Evolutionary conservation across 1,284 basidiomycete species (phyloP), one percentile per base, ranked within the genome.

Genomic region (Ganoderma boninense): DNA sequence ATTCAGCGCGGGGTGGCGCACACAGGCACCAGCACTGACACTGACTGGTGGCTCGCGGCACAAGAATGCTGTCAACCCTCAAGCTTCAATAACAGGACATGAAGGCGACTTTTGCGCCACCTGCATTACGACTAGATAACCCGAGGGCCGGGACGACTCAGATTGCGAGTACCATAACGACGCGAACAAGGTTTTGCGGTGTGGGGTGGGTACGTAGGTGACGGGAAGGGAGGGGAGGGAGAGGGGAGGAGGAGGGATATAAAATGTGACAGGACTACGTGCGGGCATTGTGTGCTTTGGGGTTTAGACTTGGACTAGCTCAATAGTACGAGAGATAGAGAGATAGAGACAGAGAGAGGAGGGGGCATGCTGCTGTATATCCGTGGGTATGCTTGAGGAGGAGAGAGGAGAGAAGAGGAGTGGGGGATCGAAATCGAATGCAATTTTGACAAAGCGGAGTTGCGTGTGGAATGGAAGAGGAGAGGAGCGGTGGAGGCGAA

Each of bases 361-460:
- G 57, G 59, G 2, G 20, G 63, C 40, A 56, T 49, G 60, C 52
- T 43, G 65, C 42, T 38, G 61, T 65, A 60, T 63, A 44, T 62
- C 42, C 44, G 56, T 56, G 67, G 67, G 67, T 69, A 65, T 70
- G 67, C 69, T 60, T 63, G 71, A 65, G 71, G 62, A 16, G 65
- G 32, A 32, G 4, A 32, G 32, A 32, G 32, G 32, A 32, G 32
- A 32, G n/a, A 6, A 29, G 62, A 16, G 65, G 32, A 32, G n/a
- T 29, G n/a, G 8, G 38, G 38, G 38, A 0, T 40, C 38, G 38
- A 40, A 40, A 70, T 72, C 66, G 67, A 68, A 68, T 73, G 71
- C 71, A 68, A 35, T 70, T 73, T 73, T 70, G 69, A 59, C 56
- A 69, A 69, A 71, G 70, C 68, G 70, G 70, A 61, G 68, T 68